phyloP scores from a whole-genome alignment of 306 rosid genomes.

The Medicago arabica region DNA sequence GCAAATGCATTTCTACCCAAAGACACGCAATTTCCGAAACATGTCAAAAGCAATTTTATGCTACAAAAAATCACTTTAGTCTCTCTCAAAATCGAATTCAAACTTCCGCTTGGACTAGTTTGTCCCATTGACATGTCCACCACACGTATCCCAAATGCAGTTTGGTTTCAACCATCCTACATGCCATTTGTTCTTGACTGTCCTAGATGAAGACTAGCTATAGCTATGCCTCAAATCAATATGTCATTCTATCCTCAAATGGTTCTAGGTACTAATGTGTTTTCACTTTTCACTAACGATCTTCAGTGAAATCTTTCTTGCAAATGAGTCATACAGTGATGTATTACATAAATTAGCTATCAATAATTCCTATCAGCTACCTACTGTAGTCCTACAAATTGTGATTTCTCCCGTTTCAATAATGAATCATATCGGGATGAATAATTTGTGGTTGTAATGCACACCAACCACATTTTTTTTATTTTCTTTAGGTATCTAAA shows the following conservation, averaged over 20 bases:
- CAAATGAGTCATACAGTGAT: not conserved
- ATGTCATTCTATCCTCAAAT: not conserved
- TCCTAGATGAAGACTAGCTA: not conserved
- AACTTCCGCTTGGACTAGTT: not conserved
- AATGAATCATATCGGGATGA: not conserved
- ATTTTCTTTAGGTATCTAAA: not conserved
- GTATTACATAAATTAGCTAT: not conserved
- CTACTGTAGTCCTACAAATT: not conserved
- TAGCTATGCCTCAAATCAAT: not conserved
- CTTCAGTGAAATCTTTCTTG: not conserved
- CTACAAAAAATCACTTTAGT: not conserved
- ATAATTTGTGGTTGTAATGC: slow-evolving; percentile 1
- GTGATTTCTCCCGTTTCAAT: not conserved
- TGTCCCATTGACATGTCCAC: not conserved
- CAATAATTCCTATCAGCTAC: not conserved
- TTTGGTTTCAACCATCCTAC: not conserved
- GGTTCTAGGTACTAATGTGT: not conserved
- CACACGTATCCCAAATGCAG: not conserved
- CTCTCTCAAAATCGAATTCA: not conserved
- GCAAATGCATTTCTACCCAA: slow-evolving; percentile 1
- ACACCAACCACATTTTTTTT: not conserved
- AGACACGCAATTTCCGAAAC: not conserved
- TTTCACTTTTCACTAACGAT: not conserved
- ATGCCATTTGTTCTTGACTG: not conserved
- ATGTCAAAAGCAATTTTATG: not conserved